Conservation (phyloP, 805 yeast species). For the Myxozyma sirexii region DNA sequence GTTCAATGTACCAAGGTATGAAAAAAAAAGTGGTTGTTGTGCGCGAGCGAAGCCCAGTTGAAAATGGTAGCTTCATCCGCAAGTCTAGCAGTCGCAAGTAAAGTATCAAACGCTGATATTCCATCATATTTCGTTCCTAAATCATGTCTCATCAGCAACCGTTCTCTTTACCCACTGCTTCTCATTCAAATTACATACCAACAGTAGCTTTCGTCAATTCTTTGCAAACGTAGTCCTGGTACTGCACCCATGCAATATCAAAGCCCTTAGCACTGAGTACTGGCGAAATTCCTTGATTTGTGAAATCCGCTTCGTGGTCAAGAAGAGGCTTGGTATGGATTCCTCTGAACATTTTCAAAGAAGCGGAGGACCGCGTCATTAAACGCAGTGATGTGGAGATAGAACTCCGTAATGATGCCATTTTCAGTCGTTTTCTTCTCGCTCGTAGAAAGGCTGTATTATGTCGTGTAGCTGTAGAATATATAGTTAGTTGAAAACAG, state of each 20-base stretch:
- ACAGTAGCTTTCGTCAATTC: slow-evolving; percentile 31
- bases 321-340: slow-evolving; percentile 69
- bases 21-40: slow-evolving; percentile 87
- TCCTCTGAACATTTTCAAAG: background rate
- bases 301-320: slow-evolving; percentile 46
- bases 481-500: too few relatives aligned
- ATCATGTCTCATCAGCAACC: background rate
- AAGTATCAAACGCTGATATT: slow-evolving; percentile 31
- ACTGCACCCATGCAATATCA: slow-evolving; percentile 75
- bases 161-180: too few relatives aligned
- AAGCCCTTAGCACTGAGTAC: slow-evolving; percentile 68
- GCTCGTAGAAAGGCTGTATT: too few relatives aligned
- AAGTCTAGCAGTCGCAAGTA: slow-evolving; percentile 62
- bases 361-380: background rate
- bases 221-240: slow-evolving; percentile 61
- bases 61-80: slow-evolving; percentile 69
- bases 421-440: background rate
- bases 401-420: background rate
- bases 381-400: background rate
- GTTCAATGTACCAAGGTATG: slow-evolving; percentile 29
- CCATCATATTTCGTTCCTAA: slow-evolving; percentile 31
- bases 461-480: too few relatives aligned
- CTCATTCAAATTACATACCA: slow-evolving; percentile 41
- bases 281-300: slow-evolving; percentile 60
- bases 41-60: slow-evolving; percentile 88